These are phyloP conservation scores for Hypoxylon trugodes DNA, from an alignment of 495 filamentous ascomycete genomes.

Conservation along the genomic window DNA sequence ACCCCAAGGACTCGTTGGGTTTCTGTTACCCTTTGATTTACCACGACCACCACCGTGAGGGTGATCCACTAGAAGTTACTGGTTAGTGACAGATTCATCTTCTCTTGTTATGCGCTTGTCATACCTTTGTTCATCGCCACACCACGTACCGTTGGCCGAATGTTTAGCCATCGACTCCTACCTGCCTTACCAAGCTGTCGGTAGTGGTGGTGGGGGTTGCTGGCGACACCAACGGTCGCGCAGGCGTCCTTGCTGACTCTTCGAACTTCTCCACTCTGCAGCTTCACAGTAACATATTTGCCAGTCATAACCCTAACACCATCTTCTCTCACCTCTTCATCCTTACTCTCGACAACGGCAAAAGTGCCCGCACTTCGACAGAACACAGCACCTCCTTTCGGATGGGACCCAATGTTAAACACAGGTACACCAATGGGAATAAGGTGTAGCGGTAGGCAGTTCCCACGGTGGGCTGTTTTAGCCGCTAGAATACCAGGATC, in stretches of 20 bases:
- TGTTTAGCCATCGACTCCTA: constrained; percentile 88
- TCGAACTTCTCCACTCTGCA: constrained; percentile 92
- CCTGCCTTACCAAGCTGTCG: constrained; percentile 93
- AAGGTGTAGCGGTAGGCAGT: constrained; percentile 94
- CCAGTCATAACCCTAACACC: constrained; percentile 61
- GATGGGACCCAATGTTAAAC: constrained; percentile 83
- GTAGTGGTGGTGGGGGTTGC: constrained; percentile 91
- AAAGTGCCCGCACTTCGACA: constrained; percentile 94
- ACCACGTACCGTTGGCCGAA: constrained; percentile 93
- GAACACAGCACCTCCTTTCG: constrained; percentile 79
- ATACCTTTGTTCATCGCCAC: constrained; percentile 94
- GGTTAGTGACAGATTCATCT: constrained; percentile 39
- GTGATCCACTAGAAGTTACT: constrained; percentile 71
- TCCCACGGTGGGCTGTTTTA: constrained; percentile 92
- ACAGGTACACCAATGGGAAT: constrained; percentile 90
- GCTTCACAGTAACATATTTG: constrained; percentile 77
- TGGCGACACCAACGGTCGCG: constrained; percentile 90
- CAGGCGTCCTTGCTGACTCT: constrained; percentile 90
- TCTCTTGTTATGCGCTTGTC: constrained; percentile 29
- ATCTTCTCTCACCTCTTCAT: constrained; percentile 69
- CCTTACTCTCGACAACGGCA: constrained; percentile 85
- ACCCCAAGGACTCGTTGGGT: constrained; percentile 96
- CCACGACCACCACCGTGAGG: constrained; percentile 98
- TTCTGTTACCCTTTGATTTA: constrained; percentile 96
- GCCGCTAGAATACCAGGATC: constrained; percentile 96